Evolutionary conservation across 768 basidiomycete genomes (phyloP), one percentile per base, ranked within the genome.

Genomic region (Macrolepiota dolichaula): DNA sequence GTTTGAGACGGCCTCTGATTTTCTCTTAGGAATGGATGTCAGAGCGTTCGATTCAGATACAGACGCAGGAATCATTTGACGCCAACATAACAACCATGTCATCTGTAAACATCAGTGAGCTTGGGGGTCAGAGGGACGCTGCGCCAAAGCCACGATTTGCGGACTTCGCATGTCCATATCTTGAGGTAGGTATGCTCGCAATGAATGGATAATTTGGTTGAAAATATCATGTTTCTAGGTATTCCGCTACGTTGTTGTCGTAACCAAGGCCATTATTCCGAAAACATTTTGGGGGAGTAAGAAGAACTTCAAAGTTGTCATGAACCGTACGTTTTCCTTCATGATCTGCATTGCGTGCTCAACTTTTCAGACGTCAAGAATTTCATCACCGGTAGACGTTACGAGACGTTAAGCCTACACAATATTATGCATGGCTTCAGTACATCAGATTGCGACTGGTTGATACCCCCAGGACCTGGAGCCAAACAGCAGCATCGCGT

Each of bases 381-480:
- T n/a, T 88, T 96, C 64, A 84, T 98, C 49, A 71, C 78, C 13
- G 81, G 81, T 50, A 84, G 94, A 15, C 87, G 93, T n/a, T 91
- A 85, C 67, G 97, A 99, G 72, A 85, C 87, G 0, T 59, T 92
- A 17, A 86, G 84, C 2, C 74, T 98, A 4, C 95, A 98, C 69
- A 69, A 79, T 10, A 73, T 94, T 4, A 66, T 96, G 25, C 94
- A 96, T 72, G 83, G 85, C 10, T 85, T 98, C 67, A 82, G 82
- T 38, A 83, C 85, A 4, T 79, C 85, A 0, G 88, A 86, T 32
- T 94, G 94, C 67, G 84, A 86, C 24, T 98, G 96, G 96, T 76
- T 94, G 12, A 78, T 77, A 64, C 84, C 82, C 9, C 72, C 76
- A 0, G 76, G 79, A 5, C 58, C 65, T 6, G 72, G 73, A 17